Evolutionary conservation across 495 filamentous ascomycete species (phyloP).

Genomic region (Astrothelium subdiscretum): DNA sequence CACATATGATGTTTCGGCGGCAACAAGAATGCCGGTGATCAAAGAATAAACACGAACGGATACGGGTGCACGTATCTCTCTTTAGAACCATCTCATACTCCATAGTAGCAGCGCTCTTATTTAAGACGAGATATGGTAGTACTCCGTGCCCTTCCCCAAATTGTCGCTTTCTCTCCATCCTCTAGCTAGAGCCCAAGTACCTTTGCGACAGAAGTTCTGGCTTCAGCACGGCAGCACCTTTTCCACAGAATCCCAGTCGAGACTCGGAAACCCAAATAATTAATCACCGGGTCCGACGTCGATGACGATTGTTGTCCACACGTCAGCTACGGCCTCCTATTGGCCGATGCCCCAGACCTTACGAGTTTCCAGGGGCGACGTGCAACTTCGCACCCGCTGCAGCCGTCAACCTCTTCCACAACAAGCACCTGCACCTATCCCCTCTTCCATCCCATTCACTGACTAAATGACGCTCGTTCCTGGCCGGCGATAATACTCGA

Average conservation of each 20-base stretch:
- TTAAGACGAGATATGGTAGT: too few species aligned
- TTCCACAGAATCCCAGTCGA: background rate
- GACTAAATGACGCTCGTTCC: background rate
- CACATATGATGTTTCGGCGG: too few species aligned
- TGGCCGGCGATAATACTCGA: background rate
- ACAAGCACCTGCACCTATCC: background rate
- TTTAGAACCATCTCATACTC: too few species aligned
- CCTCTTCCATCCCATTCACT: background rate
- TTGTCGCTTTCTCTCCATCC: too few species aligned
- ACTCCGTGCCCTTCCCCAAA: too few species aligned
- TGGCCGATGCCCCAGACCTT: background rate
- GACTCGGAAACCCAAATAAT: background rate
- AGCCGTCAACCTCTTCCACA: background rate
- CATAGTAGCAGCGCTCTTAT: too few species aligned
- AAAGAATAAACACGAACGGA: too few species aligned
- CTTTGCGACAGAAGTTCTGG: too few species aligned
- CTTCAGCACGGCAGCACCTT: too few species aligned
- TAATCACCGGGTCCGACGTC: background rate
- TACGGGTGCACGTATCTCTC: too few species aligned
- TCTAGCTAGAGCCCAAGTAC: too few species aligned
- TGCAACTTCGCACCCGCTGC: background rate
- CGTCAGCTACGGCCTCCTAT: background rate
- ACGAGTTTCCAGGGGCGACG: slow-evolving; percentile 2
- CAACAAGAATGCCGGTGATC: too few species aligned
- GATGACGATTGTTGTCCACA: background rate